A percentile compares a stretch with the other conserved stretches of the same genome.
Conservation (phyloP, 441 rosid genomes). For the Rhodomyrtus psidioides region DNA sequence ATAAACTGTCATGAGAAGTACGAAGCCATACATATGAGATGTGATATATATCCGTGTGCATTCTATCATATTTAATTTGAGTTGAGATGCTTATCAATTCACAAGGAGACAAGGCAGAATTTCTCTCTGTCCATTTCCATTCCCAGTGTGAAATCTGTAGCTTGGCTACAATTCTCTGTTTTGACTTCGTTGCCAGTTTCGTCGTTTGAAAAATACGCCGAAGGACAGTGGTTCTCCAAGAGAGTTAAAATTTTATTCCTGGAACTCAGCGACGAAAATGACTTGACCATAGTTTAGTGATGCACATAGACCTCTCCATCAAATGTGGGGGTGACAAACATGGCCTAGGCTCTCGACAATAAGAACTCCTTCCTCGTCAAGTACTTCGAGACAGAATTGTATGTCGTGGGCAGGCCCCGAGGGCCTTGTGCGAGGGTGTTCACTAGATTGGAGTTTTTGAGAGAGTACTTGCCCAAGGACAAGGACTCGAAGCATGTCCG, state of each 20-base stretch:
- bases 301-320: too few species aligned
- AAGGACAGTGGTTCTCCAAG: too few species aligned
- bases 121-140: background rate
- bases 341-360: slow-evolving; percentile 14
- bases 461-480: slow-evolving; percentile 21
- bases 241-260: too few species aligned
- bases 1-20: background rate
- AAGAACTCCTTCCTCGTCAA: too few species aligned
- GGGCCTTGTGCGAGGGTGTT: slow-evolving; percentile 7
- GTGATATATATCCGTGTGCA: background rate
- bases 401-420: slow-evolving; percentile 8
- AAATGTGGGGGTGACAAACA: too few species aligned
- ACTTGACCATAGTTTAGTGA: too few species aligned
- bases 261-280: too few species aligned
- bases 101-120: background rate
- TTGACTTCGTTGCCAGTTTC: background rate
- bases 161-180: background rate
- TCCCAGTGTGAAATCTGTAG: background rate
- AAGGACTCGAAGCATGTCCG: too few species aligned
- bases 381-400: slow-evolving; percentile 14
- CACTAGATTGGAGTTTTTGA: slow-evolving; percentile 15
- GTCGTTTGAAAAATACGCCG: too few species aligned
- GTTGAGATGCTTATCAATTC: background rate
- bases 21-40: background rate
- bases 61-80: background rate